Base-by-base conservation (phyloP, 2,329 filamentous ascomycete species). In the Pseudomassariella vexata region DNA sequence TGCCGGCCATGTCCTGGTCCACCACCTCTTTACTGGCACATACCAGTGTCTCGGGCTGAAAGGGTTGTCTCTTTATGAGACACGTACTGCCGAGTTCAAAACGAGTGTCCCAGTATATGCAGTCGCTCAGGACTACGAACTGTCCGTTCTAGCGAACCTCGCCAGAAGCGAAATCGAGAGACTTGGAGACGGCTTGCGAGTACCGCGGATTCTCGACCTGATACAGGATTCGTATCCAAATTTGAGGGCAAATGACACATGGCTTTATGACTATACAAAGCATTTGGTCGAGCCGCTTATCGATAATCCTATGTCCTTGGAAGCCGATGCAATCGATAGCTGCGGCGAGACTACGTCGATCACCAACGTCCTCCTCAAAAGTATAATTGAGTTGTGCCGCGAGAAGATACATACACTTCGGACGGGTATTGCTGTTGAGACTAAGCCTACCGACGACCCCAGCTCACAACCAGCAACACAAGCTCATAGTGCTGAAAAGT, bases 1-100 rank as follows among this genome's bases (percentile, higher is more conserved):
- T 5, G 28, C 38, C 24, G 40, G 43, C 9, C 46, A 50, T 30
- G 35, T 46, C 14, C 32, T 50, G 10, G 45, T 46, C 25, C 43
- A 49, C 26, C 44, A 43, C 28, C 37, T 50, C 26, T 42, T 45
- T 5, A 46, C 46, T 9, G 39, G 34, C 30, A 43, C 34, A 9
- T 50, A 49, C 22, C 42, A 49, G 28, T 45, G 38, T 15, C 42
- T 50, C 11, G 36, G 35, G 20, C 45, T 41, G 11, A 32, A 41
- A 30, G 42, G 44, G 19, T 26, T 20, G 1, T 37, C 38, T 11
- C 24, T 16, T 4, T 14, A 30, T 10, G 39, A 49, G 20, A 43
- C 29, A 19, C 15, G 30, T 9, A 28, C 34, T 17, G 22, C 24
- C 10, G 46, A 49, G 27, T 38, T 50, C 11, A 34, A 22, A 9